A percentile compares a stretch with the other conserved stretches of the same genome.
Conservation (phyloP, 345 rosid species). For the Limnanthes douglasii region DNA sequence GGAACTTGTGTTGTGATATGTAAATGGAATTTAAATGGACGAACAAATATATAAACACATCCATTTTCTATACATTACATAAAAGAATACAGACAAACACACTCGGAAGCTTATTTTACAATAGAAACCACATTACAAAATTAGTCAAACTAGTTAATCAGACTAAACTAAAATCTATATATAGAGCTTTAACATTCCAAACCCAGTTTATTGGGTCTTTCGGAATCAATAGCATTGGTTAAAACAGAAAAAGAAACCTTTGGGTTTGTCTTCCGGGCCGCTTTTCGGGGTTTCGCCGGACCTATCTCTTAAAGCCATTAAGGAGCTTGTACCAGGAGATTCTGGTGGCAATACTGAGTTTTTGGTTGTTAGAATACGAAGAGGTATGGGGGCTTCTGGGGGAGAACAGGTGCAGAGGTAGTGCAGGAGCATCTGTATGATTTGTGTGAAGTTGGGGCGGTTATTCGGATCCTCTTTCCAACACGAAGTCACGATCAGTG, state of each 20-base stretch:
- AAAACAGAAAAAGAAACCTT: conserved; percentile 59
- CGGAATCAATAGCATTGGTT: conserved; percentile 32
- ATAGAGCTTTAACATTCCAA: conserved; percentile 8
- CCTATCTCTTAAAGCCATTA: conserved; percentile 51
- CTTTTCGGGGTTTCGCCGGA: conserved; percentile 22
- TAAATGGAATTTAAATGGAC: too few relatives aligned
- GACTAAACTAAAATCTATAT: too few relatives aligned
- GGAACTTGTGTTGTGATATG: too few relatives aligned
- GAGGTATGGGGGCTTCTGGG: conserved; percentile 37
- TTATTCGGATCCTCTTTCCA: conserved; percentile 95
- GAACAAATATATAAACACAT: too few relatives aligned
- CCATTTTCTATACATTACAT: too few relatives aligned
- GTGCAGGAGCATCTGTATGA: conserved; percentile 68
- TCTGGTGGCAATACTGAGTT: conserved; percentile 67
- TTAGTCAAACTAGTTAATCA: too few relatives aligned
- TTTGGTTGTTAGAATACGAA: conserved; percentile 27
- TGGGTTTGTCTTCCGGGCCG: conserved; percentile 22
- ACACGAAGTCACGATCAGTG: conserved; percentile 70
- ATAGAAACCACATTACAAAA: too few relatives aligned
- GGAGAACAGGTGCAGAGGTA: conserved; percentile 51
- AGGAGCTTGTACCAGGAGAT: conserved; percentile 77
- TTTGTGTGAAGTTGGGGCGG: conserved; percentile 71
- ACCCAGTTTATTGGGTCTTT: conserved; percentile 1
- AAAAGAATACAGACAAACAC: conserved; percentile 6
- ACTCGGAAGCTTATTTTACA: conserved; percentile 13